Percentiles rank a stretch among this genome's conserved stretches.
phyloP scores from a whole-genome alignment of 306 rosid genomes.

The Fagus sylvatica region DNA sequence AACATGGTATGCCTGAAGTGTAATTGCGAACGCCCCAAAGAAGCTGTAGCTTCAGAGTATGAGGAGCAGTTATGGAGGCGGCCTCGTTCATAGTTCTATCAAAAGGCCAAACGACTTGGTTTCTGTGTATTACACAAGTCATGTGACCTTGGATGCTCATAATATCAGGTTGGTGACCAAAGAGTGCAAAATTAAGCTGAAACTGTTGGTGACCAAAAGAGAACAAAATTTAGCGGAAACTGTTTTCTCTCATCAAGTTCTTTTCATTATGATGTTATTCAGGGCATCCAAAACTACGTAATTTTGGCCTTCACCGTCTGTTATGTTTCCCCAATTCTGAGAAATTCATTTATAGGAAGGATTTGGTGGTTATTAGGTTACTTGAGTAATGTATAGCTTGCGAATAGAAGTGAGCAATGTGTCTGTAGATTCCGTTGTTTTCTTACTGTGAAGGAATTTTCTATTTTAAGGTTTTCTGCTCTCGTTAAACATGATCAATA shows the following conservation, averaged over 20 bases:
- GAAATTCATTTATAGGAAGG: neutral
- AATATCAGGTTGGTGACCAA: neutral
- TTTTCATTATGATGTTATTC: neutral
- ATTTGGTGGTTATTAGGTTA: neutral
- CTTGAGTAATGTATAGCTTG: neutral
- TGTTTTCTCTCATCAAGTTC: neutral
- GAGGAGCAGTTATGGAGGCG: constrained; percentile 52
- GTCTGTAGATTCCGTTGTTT: neutral
- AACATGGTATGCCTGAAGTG: constrained; percentile 64
- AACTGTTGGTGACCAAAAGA: neutral
- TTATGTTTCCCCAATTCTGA: neutral
- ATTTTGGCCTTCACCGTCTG: neutral
- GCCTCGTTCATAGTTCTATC: constrained; percentile 4
- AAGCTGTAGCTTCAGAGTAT: constrained; percentile 27
- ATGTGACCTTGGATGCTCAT: neutral
- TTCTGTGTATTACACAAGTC: neutral
- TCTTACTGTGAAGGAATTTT: neutral
- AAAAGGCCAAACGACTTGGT: neutral
- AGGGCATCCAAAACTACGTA: neutral
- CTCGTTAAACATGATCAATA: neutral
- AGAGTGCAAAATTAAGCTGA: neutral
- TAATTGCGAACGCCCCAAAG: constrained; percentile 40
- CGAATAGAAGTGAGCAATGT: neutral
- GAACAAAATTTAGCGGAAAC: neutral
- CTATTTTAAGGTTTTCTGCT: neutral